These are phyloP conservation scores for Fusarium sp. DNA, from an alignment of 2,329 filamentous ascomycete genomes.

Conservation along the genomic window DNA sequence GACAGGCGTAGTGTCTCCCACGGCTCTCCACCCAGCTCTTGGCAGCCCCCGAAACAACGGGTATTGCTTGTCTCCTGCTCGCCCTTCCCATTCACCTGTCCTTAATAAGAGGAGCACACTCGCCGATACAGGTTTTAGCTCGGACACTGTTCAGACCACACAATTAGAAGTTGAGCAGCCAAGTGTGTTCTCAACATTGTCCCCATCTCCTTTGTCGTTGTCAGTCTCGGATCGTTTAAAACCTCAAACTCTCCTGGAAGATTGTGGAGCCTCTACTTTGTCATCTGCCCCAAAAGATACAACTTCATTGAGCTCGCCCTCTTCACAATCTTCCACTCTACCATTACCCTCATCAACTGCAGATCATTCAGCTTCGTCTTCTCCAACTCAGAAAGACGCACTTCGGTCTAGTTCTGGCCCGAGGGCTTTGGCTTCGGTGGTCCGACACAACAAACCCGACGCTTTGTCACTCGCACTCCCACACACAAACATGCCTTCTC, in stretches of 20 bases:
- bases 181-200: constrained; percentile 1
- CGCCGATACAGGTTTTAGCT: constrained; percentile 5
- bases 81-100: constrained; percentile 22
- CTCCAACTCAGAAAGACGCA: constrained; percentile 10
- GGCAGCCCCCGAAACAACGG: constrained; percentile 47
- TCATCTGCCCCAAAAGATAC: constrained; percentile 23
- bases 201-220: constrained; percentile 19
- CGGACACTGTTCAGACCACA: constrained; percentile 12
- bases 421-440: constrained; percentile 79
- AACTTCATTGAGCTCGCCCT: constrained; percentile 8
- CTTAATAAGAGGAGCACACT: constrained; percentile 39
- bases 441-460: constrained; percentile 69
- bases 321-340: constrained; percentile 9
- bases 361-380: constrained; percentile 41
- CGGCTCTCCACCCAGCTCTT: constrained; percentile 63
- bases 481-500: constrained; percentile 62
- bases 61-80: constrained; percentile 29
- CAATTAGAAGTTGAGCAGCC: constrained; percentile 5
- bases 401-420: constrained; percentile 67
- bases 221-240: constrained; percentile 24
- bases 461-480: constrained; percentile 63
- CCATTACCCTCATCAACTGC: constrained; percentile 12
- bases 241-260: constrained; percentile 27
- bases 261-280: constrained; percentile 42
- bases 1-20: constrained; percentile 53